phyloP scores from a whole-genome alignment of 768 basidiomycete species.

The Lactarius deliciosus region DNA sequence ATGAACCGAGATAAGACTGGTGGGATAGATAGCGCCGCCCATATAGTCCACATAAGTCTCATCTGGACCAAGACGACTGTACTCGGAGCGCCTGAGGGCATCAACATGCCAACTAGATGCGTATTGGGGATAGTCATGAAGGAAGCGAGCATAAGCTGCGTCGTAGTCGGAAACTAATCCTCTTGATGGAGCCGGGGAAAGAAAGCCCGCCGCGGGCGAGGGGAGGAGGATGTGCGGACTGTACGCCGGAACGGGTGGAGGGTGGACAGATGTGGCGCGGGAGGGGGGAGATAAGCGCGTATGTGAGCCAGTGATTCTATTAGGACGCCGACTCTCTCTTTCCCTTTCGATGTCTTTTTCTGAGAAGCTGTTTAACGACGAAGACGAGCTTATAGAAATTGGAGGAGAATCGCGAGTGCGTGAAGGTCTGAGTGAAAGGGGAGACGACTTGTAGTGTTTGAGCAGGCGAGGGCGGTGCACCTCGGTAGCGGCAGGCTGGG shows the following conservation, averaged over 20 bases:
- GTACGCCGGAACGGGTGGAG: constrained; percentile 11
- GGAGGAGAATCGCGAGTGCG: constrained; percentile 16
- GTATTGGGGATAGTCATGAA: constrained; percentile 50
- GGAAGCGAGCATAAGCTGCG: constrained; percentile 26
- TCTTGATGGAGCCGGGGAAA: constrained; percentile 2
- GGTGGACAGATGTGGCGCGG: constrained; percentile 4
- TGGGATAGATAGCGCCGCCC: constrained; percentile 80
- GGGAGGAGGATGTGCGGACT: constrained; percentile 19
- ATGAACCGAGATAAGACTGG: constrained; percentile 70
- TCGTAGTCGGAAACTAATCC: constrained; percentile 11
- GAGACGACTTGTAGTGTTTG: constrained; percentile 28
- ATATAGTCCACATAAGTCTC: constrained; percentile 87
- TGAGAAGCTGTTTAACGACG: constrained; percentile 26
- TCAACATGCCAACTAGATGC: constrained; percentile 70
- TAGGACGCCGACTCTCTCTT: constrained; percentile 12
- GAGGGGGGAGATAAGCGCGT: constrained; percentile 7
- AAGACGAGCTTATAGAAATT: constrained; percentile 14
- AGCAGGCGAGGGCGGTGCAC: constrained; percentile 20
- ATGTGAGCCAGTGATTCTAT: constrained; percentile 3
- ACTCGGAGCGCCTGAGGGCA: constrained; percentile 63
- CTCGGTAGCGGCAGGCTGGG: not conserved
- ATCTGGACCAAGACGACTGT: constrained; percentile 42
- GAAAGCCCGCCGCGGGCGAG: constrained; percentile 27
- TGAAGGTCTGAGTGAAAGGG: constrained; percentile 19
- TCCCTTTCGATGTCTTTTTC: constrained; percentile 22